Conservation (phyloP, 169 alveolate genomes). For the Condylostoma magnum region DNA sequence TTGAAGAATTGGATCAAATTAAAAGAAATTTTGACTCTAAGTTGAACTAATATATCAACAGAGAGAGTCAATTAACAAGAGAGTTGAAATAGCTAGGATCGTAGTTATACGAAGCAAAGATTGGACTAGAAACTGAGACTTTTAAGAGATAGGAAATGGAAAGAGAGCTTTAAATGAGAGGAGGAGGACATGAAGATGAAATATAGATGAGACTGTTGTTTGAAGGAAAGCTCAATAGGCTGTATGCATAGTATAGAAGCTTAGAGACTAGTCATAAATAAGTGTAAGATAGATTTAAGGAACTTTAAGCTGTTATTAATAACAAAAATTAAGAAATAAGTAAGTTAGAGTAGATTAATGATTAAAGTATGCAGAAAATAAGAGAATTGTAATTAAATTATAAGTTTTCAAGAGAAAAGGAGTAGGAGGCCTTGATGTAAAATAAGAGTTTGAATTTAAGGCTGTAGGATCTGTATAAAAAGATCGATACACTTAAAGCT, state of each 20-base stretch:
- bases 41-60: neutral
- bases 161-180: conserved; percentile 23
- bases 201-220: conserved; percentile 13
- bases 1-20: conserved; percentile 33
- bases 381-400: neutral
- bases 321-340: neutral
- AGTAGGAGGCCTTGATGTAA: neutral
- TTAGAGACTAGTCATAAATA: neutral
- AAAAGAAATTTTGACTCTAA: conserved; percentile 4
- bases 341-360: neutral
- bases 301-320: neutral
- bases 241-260: conserved; percentile 18
- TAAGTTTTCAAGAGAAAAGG: neutral
- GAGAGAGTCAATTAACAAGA: neutral
- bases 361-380: neutral
- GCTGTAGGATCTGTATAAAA: neutral
- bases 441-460: neutral
- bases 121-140: conserved; percentile 18
- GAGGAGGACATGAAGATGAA: conserved; percentile 34
- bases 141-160: conserved; percentile 26
- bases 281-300: neutral
- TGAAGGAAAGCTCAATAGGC: conserved; percentile 15
- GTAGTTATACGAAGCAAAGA: neutral
- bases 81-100: neutral
- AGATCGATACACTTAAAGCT: neutral